Conservation (phyloP, 2,329 filamentous ascomycete species). For the Diaporthe vaccinii region DNA sequence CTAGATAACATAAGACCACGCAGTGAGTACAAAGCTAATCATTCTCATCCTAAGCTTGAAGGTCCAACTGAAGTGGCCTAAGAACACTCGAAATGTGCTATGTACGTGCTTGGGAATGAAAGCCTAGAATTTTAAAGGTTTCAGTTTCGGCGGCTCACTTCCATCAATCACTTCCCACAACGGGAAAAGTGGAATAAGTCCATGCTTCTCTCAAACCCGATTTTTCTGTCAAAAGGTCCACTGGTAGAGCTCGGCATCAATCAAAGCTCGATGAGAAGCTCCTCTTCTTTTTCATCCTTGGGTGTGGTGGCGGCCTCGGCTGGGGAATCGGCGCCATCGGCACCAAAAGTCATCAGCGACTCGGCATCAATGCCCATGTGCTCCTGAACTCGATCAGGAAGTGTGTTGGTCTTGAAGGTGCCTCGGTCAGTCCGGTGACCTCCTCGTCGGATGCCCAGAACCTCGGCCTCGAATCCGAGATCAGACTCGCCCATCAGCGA, state of each 20-base stretch:
- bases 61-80: neutral
- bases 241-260: neutral
- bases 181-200: fast-evolving
- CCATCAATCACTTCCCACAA: neutral
- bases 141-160: neutral
- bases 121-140: neutral
- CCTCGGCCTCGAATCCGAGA: slow-evolving; percentile 28
- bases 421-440: neutral
- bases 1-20: too few relatives aligned
- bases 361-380: neutral
- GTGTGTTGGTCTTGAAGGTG: neutral
- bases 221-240: too few relatives aligned
- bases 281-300: neutral
- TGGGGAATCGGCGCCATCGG: neutral
- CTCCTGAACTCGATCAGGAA: neutral
- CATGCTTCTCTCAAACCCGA: neutral
- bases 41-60: too few relatives aligned
- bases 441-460: slow-evolving; percentile 9
- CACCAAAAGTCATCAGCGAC: neutral
- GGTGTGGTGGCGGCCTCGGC: neutral
- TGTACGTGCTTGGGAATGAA: neutral
- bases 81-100: neutral
- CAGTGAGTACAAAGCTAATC: too few relatives aligned
- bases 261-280: slow-evolving; percentile 23
- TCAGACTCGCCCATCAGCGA: slow-evolving; percentile 18